These are phyloP conservation scores for Vigna angularis DNA, from an alignment of 306 rosid genomes.

Conservation along the genomic window DNA sequence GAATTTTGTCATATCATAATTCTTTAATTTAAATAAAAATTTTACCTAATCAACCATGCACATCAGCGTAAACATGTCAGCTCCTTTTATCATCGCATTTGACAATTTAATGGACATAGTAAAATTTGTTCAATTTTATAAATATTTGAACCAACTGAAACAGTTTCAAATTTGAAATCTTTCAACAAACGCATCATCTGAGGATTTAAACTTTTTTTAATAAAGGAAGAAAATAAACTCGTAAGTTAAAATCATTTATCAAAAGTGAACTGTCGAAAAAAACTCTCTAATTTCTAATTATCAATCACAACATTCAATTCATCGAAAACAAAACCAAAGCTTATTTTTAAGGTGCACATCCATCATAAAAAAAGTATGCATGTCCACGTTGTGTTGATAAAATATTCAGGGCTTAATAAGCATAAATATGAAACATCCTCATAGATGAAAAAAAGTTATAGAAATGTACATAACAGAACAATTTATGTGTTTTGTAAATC, in stretches of 20 bases:
- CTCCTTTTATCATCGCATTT: too few relatives aligned
- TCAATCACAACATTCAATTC: neutral
- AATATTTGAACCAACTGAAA: too few relatives aligned
- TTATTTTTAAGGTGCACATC: neutral
- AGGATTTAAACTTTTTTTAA: too few relatives aligned
- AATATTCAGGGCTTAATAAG: neutral
- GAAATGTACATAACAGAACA: constrained; percentile 15
- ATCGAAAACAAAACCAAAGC: neutral
- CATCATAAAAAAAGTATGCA: neutral
- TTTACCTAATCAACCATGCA: too few relatives aligned
- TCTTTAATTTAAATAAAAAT: too few relatives aligned
- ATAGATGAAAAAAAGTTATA: constrained; percentile 21
- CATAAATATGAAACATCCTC: neutral
- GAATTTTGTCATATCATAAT: too few relatives aligned
- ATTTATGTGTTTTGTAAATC: constrained; percentile 25
- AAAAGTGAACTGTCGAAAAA: neutral
- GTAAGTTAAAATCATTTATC: neutral
- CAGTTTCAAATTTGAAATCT: too few relatives aligned
- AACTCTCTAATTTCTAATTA: neutral
- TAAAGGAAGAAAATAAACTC: neutral
- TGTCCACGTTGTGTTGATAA: neutral
- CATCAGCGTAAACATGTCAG: too few relatives aligned
- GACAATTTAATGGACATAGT: too few relatives aligned
- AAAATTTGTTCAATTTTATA: too few relatives aligned
- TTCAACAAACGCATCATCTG: too few relatives aligned